Evolutionary conservation across 331 rosid species (phyloP), one percentile per base, ranked within the genome.

Genomic region (Malus hybrid): DNA sequence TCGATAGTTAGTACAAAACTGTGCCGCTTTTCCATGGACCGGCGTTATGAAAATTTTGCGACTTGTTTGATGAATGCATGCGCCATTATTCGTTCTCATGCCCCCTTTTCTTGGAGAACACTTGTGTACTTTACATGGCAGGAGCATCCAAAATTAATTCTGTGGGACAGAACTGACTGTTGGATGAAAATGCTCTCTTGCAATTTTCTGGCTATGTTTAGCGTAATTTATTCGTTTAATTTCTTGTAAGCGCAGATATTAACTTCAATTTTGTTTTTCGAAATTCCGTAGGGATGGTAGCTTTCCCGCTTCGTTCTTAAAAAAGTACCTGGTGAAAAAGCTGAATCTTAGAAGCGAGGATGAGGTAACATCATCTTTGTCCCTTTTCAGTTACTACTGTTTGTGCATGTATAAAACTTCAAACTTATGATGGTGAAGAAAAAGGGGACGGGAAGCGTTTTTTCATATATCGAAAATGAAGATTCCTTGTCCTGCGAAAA

Each of bases 271-370:
- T 3, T 57, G 4, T 71, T 48, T 77, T 54, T 79, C 56, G 29
- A 57, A 79, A 74, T 75, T 65, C 72, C 68, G 31, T 57, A 89
- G 95, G 79, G 82, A 89, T 72, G 85, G 83, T n/a, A 87, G 33
- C 74, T 74, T 86, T 67, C 77, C 91, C 14, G 86, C 82, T 72
- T 85, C 87, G 13, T 71, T 9, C 60, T 74, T 89, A 19, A 83
- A 86, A 33, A 89, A 28, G 79, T 89, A 86, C 36, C 64, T 91
- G 0, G 79, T 65, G 52, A 77, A 46, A 80, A 89, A 89, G 78
- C 93, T 91, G 57, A 61, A 68, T 80, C 93, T 91, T 74, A 65
- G 65, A 5, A 80, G 87, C 16, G 97, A 86, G 77, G 69, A 72
- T 5, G 93, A 89, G 95, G 97, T 91, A 88, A 78, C 61, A 18